Evolutionary conservation across 371 early-diverging fungal genomes (phyloP).

Genomic region (Circinella minor): DNA sequence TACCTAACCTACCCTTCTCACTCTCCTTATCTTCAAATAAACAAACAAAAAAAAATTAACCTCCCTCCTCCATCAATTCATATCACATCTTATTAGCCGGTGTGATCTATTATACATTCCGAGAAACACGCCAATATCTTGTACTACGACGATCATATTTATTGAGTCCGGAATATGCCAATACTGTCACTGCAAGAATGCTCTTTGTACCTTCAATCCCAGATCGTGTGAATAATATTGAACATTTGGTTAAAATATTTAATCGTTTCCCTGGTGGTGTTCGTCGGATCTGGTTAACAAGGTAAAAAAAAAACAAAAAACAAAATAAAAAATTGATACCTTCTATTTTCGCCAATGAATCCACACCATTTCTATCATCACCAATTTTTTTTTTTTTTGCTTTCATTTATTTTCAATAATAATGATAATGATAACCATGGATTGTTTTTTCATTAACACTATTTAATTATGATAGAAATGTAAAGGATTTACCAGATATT

Average conservation of each 20-base stretch:
- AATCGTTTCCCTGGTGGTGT: constrained; percentile 78
- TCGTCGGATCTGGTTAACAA: constrained; percentile 70
- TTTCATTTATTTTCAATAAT: too few species aligned
- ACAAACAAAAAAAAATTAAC: too few species aligned
- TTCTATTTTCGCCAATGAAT: too few species aligned
- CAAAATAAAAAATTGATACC: too few species aligned
- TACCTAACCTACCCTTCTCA: neutral
- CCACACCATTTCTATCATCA: too few species aligned
- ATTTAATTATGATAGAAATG: constrained; percentile 31
- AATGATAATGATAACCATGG: too few species aligned
- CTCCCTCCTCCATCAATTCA: neutral
- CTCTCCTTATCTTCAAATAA: too few species aligned
- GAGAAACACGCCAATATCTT: constrained; percentile 69
- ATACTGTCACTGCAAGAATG: constrained; percentile 66
- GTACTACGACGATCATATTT: constrained; percentile 70
- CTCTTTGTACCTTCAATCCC: constrained; percentile 70
- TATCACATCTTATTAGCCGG: constrained; percentile 23
- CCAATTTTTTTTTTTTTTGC: too few species aligned
- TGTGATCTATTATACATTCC: constrained; percentile 61
- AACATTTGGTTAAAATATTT: constrained; percentile 58
- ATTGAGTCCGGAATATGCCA: constrained; percentile 60
- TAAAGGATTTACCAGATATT: constrained; percentile 55
- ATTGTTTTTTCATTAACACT: too few species aligned
- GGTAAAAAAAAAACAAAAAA: constrained; percentile 41
- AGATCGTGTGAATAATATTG: constrained; percentile 46